A percentile compares a stretch with the other conserved stretches of the same genome.
These are phyloP conservation scores for Triticum dicoccoides DNA, from an alignment of 176 grass and related monocot species.

Conservation along the genomic window DNA sequence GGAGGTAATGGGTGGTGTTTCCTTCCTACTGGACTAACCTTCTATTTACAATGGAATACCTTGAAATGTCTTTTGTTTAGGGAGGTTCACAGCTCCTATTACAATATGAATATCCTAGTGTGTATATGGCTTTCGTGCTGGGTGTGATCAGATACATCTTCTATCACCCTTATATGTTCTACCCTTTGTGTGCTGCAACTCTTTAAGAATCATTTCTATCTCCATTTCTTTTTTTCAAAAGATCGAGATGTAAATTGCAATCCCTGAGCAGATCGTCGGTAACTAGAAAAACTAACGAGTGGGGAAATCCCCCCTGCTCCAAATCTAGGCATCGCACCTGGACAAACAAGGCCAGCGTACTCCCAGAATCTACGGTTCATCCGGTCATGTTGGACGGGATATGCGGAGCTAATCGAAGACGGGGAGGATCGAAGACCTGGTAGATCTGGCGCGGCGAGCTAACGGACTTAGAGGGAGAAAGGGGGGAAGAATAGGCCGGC, in stretches of 20 bases:
- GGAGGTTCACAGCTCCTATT: neutral
- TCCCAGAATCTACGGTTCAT: neutral
- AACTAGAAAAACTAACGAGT: neutral
- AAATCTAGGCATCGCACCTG: neutral
- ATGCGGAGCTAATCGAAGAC: neutral
- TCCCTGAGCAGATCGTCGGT: neutral
- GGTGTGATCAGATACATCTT: neutral
- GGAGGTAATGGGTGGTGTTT: neutral
- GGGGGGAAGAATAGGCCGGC: neutral
- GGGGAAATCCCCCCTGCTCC: neutral
- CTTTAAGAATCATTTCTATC: neutral
- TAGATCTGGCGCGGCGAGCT: slow-evolving; percentile 16
- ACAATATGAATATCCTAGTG: neutral
- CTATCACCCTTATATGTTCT: neutral
- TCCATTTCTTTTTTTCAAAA: neutral
- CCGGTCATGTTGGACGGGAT: neutral
- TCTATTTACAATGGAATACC: neutral
- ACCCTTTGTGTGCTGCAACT: neutral
- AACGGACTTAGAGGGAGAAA: neutral
- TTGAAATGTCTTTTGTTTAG: neutral
- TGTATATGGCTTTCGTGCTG: neutral
- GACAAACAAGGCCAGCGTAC: neutral
- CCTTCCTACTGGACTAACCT: neutral
- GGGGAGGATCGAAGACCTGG: neutral
- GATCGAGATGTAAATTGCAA: neutral